Base-by-base conservation (phyloP, 768 basidiomycete species). In the Hydnomerulius pinastri region DNA sequence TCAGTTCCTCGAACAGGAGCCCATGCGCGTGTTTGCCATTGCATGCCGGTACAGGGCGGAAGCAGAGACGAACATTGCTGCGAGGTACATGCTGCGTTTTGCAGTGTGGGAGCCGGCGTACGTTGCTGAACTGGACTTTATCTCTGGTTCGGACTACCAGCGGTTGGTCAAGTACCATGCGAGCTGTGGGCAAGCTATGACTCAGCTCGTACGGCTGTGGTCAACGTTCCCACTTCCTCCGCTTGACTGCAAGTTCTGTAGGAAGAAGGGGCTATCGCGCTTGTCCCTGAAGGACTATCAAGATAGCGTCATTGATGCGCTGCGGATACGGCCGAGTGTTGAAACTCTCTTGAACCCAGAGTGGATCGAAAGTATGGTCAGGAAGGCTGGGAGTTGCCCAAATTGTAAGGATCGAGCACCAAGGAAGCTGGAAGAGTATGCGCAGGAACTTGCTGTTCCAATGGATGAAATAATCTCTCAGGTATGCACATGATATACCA, bases 61-160 rank as follows among this genome's bases (percentile, higher is more conserved):
- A 44, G 41, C 27, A 27, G 68, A 73, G 56, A 71, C 70, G 7
- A 62, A 62, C 32, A 27, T 65, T n/a, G 75, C 75, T 12, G 71
- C 73, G 17, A 64, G 57, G 25, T 63, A 62, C 43, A 72, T 75
- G 55, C 57, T 76, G 36, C 61, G 66, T 48, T 62, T 65, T 33
- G 68, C 74, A 13, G 46, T 73, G 13, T 66, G 61, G 56, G 66
- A 71, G 42, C 62, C 66, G 21, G 57, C 55, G 2, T 65, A 69
- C 27, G 65, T 67, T 6, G 45, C 64, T 30, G 74, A 74, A 50
- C 61, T 77, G 18, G 67, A 64, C 42, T 62, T 66, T 42, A 71
- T 77, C 25, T 65, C 70, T 40, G 74, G 69, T 17, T 66, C 63
- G 20, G 68, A 67, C 20, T 64, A 71, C 48, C 68, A 73, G 48